phyloP scores from a whole-genome alignment of 345 rosid species.

The Barbarea vulgaris region DNA sequence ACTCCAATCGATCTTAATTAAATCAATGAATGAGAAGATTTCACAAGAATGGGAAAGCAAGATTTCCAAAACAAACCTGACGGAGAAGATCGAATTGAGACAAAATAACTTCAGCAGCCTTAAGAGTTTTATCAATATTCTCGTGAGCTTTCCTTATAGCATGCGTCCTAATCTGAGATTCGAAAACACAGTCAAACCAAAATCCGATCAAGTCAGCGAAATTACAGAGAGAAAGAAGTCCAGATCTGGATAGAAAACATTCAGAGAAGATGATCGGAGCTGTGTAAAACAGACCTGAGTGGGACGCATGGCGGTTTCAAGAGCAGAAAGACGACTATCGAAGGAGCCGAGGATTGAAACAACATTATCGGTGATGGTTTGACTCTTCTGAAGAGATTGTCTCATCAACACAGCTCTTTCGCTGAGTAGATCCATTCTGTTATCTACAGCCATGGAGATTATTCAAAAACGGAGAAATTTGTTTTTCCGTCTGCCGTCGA shows the following conservation, averaged over 20 bases:
- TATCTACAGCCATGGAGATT: constrained; percentile 52
- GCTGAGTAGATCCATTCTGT: constrained; percentile 64
- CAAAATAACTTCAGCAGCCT: constrained; percentile 82
- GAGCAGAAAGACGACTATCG: constrained; percentile 96
- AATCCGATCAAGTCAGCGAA: constrained; percentile 32
- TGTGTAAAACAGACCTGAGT: constrained; percentile 64
- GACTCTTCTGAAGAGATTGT: constrained; percentile 80
- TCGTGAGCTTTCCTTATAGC: constrained; percentile 96
- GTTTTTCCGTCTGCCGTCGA: constrained; percentile 2
- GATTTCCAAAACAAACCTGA: constrained; percentile 62
- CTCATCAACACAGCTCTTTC: constrained; percentile 82
- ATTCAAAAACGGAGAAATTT: constrained; percentile 4
- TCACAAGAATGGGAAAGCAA: constrained; percentile 5
- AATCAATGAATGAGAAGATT: neutral
- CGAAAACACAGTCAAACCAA: constrained; percentile 39
- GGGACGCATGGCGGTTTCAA: constrained; percentile 99
- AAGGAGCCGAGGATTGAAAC: constrained; percentile 95
- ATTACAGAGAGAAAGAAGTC: neutral
- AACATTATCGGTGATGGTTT: constrained; percentile 83
- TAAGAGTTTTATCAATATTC: constrained; percentile 91
- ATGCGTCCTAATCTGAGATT: constrained; percentile 81
- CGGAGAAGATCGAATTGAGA: constrained; percentile 77
- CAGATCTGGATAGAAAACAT: constrained; percentile 8
- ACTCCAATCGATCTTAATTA: neutral
- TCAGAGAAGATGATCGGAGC: constrained; percentile 13